These are phyloP conservation scores for Amanita polypyramis DNA, from an alignment of 768 basidiomycete genomes.

Conservation along the genomic window DNA sequence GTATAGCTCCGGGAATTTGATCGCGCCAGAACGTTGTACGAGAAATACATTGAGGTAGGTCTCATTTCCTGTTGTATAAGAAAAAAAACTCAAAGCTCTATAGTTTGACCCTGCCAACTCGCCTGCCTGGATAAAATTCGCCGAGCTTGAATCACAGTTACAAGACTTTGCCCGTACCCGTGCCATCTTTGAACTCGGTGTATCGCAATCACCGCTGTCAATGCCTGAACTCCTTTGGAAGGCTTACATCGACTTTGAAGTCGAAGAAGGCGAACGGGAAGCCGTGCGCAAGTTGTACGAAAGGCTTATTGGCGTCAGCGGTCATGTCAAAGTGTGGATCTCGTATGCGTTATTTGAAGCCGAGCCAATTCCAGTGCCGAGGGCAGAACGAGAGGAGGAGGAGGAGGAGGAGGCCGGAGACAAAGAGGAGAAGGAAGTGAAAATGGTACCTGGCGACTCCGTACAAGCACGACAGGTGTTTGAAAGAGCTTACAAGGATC, in stretches of 20 bases:
- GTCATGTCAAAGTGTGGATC: conserved; percentile 97
- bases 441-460: conserved; percentile 64
- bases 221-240: conserved; percentile 96
- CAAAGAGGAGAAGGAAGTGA: conserved; percentile 47
- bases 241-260: conserved; percentile 95
- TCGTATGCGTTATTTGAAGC: conserved; percentile 91
- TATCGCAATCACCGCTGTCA: conserved; percentile 72
- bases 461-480: conserved; percentile 69
- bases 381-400: conserved; percentile 60
- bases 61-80: neutral
- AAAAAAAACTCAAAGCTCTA: conserved; percentile 2
- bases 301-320: conserved; percentile 72
- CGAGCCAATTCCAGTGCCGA: conserved; percentile 55
- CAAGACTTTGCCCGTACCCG: conserved; percentile 85
- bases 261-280: conserved; percentile 86
- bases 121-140: conserved; percentile 92
- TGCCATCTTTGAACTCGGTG: conserved; percentile 89
- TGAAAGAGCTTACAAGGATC: conserved; percentile 78
- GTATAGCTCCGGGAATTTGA: conserved; percentile 87
- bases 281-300: conserved; percentile 81
- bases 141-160: conserved; percentile 81
- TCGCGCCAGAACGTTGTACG: conserved; percentile 80
- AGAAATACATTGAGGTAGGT: conserved; percentile 86
- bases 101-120: conserved; percentile 87
- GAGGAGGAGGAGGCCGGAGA: conserved; percentile 55